Evolutionary conservation across 1,139 yeast genomes (phyloP), one percentile per base, ranked within the genome.

Genomic region (Candida sp.): DNA sequence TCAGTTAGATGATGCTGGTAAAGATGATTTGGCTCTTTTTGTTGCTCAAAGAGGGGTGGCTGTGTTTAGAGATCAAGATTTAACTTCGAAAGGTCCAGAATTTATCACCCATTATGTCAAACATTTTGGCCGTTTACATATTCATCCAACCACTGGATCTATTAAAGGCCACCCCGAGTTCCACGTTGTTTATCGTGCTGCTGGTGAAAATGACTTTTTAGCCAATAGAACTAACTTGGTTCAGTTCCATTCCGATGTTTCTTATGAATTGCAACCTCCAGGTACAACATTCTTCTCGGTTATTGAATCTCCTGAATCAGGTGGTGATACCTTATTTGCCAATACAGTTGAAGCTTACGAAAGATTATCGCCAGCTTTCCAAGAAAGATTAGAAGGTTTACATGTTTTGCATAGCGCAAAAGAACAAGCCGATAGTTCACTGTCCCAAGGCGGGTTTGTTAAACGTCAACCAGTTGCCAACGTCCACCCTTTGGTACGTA

Each of bases 281-380:
- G 78, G 83, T 2, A 68, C 78, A 48, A 84, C 91, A 1, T 71
- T 82, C 40, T 79, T 85, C 53, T 72, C 81, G 41, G 75, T 82
- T 45, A 63, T 79, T 40, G 82, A 74, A 52, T 85, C 82, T 34
- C 85, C 90, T 33, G 76, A 74, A 41, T 59, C 77, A 12, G 91
- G 91, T 44, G 90, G 90, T 45, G 91, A 85, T 59, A 85, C 93
- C n/a, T 63, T 81, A 43, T 85, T 85, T 66, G 71, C 80, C 6
- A 84, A 81, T 49, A 73, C 81, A 27, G 73, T 77, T 45, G 88
- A 82, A 48, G 81, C 87, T n/a, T 84, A 82, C 60, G 80, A 83
- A 49, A 69, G 86, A 54, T 69, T 85, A 46, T 83, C 89, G 1
- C 86, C 87, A 12, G 70, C 68, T 5, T 72, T 84, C 59, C 75